phyloP scores from a whole-genome alignment of 2,329 filamentous ascomycete species.

The Arachnopeziza araneosa region DNA sequence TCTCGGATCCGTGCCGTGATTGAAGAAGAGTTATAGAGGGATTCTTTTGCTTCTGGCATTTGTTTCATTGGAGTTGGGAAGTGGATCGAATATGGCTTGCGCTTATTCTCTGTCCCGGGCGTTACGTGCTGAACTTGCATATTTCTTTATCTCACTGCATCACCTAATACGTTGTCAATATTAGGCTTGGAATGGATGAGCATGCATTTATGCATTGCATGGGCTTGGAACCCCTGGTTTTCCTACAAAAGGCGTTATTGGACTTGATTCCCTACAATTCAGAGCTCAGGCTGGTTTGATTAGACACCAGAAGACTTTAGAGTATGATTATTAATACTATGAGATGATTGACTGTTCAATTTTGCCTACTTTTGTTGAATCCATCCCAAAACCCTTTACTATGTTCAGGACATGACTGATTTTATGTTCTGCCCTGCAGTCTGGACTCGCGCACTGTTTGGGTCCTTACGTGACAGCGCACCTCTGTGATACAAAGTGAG shows the following conservation, averaged over 20 bases:
- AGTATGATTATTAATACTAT: neutral
- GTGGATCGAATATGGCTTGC: neutral
- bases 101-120: neutral
- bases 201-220: neutral
- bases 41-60: neutral
- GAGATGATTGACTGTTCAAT: neutral
- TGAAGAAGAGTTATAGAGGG: neutral
- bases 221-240: neutral
- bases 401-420: neutral
- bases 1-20: slow-evolving; percentile 40
- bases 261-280: neutral
- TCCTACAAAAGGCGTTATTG: neutral
- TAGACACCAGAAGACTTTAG: neutral
- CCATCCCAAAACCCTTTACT: neutral
- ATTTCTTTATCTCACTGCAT: neutral
- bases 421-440: neutral
- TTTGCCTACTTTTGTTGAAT: neutral
- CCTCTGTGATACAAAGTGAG: neutral
- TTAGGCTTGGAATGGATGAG: neutral
- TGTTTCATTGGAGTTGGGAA: neutral
- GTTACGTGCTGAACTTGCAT: neutral
- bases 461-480: neutral
- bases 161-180: neutral
- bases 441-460: neutral
- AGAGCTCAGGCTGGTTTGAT: neutral